A percentile compares a stretch with the other conserved stretches of the same genome.
Conservation (phyloP, 1,139 yeast species). For the Candida sp. region DNA sequence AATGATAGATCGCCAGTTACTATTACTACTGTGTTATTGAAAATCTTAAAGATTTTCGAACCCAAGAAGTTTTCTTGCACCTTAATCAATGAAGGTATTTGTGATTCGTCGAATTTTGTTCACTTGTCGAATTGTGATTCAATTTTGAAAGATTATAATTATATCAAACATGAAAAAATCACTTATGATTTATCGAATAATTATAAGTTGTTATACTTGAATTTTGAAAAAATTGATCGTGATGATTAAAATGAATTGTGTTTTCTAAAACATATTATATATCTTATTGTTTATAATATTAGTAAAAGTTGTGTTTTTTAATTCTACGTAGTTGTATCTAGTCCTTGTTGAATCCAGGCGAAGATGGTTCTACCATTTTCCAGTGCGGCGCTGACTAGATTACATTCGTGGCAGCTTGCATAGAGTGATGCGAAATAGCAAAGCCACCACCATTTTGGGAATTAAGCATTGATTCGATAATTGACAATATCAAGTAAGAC, state of each 20-base stretch:
- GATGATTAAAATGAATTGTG: neutral
- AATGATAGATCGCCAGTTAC: conserved; percentile 30
- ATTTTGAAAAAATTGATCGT: conserved; percentile 26
- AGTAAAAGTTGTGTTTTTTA: neutral
- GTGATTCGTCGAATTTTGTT: conserved; percentile 13
- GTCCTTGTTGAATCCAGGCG: no score
- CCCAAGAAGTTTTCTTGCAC: conserved; percentile 82
- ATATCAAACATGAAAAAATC: conserved; percentile 64
- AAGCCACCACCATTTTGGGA: no score
- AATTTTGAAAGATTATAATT: conserved; percentile 43
- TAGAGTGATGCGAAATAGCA: no score
- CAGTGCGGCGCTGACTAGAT: no score
- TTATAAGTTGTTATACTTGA: conserved; percentile 46
- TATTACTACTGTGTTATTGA: conserved; percentile 49
- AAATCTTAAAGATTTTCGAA: conserved; percentile 61
- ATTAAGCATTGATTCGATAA: no score
- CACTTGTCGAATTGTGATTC: conserved; percentile 30
- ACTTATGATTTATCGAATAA: conserved; percentile 61
- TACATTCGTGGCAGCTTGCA: no score
- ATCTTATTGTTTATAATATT: no score
- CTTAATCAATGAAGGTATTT: conserved; percentile 42
- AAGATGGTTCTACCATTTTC: no score
- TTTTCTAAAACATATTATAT: no score
- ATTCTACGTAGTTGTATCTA: no score
- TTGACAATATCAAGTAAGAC: no score